Percentiles rank a stretch among this genome's conserved stretches.
Evolutionary conservation across 2,329 filamentous ascomycete species (phyloP).

Genomic region (Juglanconis juglandina): DNA sequence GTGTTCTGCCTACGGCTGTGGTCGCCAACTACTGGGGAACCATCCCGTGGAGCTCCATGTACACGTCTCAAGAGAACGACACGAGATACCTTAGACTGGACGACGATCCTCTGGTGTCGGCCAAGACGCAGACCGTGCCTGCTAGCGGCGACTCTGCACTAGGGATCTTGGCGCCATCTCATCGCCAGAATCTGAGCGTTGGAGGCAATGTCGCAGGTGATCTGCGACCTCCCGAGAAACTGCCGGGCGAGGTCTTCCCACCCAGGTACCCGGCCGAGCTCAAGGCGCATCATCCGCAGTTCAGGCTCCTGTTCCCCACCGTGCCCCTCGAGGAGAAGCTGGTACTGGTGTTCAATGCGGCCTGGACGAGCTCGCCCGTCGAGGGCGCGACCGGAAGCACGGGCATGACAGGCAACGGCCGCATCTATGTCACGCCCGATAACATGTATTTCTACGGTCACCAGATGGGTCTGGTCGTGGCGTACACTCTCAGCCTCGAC

Average conservation of each 20-base stretch:
- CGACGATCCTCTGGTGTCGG: conserved; percentile 36
- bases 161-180: conserved; percentile 6
- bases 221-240: conserved; percentile 27
- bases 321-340: conserved; percentile 75
- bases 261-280: conserved; percentile 77
- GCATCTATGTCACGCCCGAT: conserved; percentile 81
- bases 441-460: conserved; percentile 97
- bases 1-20: conserved; percentile 73
- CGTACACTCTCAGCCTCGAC: conserved; percentile 71
- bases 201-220: conserved; percentile 12
- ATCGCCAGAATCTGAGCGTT: conserved; percentile 30
- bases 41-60: conserved; percentile 62
- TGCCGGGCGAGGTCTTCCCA: conserved; percentile 58
- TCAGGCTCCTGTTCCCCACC: conserved; percentile 83
- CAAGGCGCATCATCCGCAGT: conserved; percentile 86
- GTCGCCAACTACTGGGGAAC: conserved; percentile 94
- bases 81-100: conserved; percentile 23
- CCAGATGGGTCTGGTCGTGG: conserved; percentile 84
- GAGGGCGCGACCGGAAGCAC: conserved; percentile 39
- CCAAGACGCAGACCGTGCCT: conserved; percentile 30
- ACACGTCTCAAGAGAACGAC: conserved; percentile 25
- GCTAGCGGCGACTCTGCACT: conserved; percentile 24
- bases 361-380: conserved; percentile 63
- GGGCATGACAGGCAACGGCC: conserved; percentile 62
- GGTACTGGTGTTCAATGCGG: conserved; percentile 87